phyloP scores from a whole-genome alignment of 768 basidiomycete species.

The Phylloporus arenicola region DNA sequence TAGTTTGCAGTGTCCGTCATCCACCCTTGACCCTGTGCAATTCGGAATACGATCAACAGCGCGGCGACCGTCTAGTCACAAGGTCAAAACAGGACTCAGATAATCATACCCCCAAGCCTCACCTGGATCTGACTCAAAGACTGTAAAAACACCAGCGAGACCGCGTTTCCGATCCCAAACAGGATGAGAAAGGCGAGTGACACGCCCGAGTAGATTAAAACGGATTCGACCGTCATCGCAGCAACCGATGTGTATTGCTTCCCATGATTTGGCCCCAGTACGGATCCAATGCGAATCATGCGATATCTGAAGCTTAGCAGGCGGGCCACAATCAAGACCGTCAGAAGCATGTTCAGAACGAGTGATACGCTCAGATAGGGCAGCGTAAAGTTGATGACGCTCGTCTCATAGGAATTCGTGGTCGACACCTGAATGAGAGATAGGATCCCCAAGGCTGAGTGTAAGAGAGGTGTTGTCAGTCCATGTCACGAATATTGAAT shows the following conservation, averaged over 20 bases:
- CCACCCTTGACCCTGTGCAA: background rate
- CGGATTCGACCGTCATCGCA: constrained; percentile 35
- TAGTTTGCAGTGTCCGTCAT: background rate
- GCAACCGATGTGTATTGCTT: constrained; percentile 28
- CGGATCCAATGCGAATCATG: background rate
- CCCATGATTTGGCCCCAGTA: constrained; percentile 21
- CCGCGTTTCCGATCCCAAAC: constrained; percentile 16
- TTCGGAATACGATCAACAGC: too few relatives aligned
- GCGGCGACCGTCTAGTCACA: background rate
- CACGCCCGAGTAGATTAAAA: constrained; percentile 25
- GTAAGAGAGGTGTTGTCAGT: background rate
- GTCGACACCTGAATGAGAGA: constrained; percentile 11
- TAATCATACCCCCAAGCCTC: background rate
- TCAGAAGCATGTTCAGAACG: constrained; percentile 30
- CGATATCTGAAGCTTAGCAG: constrained; percentile 20
- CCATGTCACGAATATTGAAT: too few relatives aligned
- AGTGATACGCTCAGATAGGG: constrained; percentile 29
- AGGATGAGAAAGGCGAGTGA: constrained; percentile 28
- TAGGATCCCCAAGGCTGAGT: constrained; percentile 4
- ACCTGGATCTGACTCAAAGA: constrained; percentile 28
- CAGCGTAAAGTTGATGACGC: constrained; percentile 7
- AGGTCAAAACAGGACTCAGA: background rate
- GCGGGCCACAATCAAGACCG: constrained; percentile 28
- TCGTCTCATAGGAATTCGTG: constrained; percentile 9
- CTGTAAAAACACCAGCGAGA: constrained; percentile 29